Conservation (phyloP, 1,139 yeast genomes). For the Kurtzmaniella natalensis region DNA sequence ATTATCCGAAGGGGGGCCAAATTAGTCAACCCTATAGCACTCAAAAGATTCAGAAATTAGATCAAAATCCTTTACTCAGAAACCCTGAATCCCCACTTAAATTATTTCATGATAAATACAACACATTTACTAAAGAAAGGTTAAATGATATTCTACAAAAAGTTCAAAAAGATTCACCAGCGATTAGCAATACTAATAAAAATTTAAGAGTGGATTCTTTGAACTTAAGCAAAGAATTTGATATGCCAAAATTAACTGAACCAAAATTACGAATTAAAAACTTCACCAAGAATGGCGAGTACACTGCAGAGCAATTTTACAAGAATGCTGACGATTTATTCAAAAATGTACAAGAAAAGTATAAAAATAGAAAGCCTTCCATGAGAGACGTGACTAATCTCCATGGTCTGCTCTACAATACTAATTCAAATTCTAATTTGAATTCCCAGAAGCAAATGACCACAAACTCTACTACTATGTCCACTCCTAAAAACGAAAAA, state of each 20-base stretch:
- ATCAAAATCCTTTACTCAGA: too few relatives aligned
- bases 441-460: conserved; percentile 6
- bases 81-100: conserved; percentile 38
- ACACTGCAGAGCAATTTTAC: conserved; percentile 33
- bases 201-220: not conserved
- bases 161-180: conserved; percentile 18
- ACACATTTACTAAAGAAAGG: conserved; percentile 39
- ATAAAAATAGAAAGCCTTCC: conserved; percentile 14
- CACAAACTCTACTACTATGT: conserved; percentile 29
- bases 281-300: conserved; percentile 28
- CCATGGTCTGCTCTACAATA: not conserved
- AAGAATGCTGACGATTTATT: conserved; percentile 39
- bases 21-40: too few relatives aligned
- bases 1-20: conserved; percentile 8
- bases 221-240: conserved; percentile 4
- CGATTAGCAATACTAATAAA: not conserved
- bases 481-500: conserved; percentile 33
- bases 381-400: conserved; percentile 8
- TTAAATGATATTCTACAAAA: conserved; percentile 29
- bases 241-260: conserved; percentile 9
- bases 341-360: conserved; percentile 35
- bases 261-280: conserved; percentile 31
- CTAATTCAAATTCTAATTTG: conserved; percentile 5
- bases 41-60: too few relatives aligned
- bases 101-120: conserved; percentile 34